phyloP scores from a whole-genome alignment of 2,329 filamentous ascomycete genomes.

The Colletotrichum ledebouriae region DNA sequence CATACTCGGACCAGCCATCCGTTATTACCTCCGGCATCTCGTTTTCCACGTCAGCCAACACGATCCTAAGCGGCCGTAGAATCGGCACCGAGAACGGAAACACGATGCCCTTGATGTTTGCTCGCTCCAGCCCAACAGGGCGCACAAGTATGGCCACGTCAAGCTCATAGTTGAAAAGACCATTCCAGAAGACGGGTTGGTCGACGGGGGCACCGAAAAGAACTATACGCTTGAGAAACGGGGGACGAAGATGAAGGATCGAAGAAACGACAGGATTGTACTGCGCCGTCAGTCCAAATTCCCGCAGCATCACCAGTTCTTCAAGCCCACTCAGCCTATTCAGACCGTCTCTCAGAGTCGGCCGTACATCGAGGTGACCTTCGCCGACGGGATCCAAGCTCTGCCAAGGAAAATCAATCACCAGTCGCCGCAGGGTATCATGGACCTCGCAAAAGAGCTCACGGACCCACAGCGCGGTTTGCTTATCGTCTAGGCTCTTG shows the following conservation, averaged over 20 bases:
- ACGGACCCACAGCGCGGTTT: slow-evolving; percentile 55
- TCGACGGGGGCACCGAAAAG: slow-evolving; percentile 57
- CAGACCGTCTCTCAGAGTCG: slow-evolving; percentile 61
- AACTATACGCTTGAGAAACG: too few relatives aligned
- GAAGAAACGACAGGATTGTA: slow-evolving; percentile 35
- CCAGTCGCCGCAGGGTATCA: slow-evolving; percentile 57
- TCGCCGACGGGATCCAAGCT: slow-evolving; percentile 56
- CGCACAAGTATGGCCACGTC: slow-evolving; percentile 59
- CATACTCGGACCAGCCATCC: slow-evolving; percentile 51
- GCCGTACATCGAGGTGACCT: slow-evolving; percentile 56
- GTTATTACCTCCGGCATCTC: slow-evolving; percentile 46
- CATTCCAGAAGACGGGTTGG: slow-evolving; percentile 55
- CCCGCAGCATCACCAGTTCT: slow-evolving; percentile 62
- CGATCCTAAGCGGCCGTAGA: slow-evolving; percentile 46
- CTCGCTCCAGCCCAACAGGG: slow-evolving; percentile 49
- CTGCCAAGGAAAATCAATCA: slow-evolving; percentile 63
- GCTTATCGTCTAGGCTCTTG: slow-evolving; percentile 54
- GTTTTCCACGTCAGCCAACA: slow-evolving; percentile 33
- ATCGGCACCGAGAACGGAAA: slow-evolving; percentile 31
- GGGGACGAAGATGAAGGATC: too few relatives aligned
- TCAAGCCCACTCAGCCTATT: slow-evolving; percentile 57
- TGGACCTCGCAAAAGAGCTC: slow-evolving; percentile 58
- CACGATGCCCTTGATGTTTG: slow-evolving; percentile 52
- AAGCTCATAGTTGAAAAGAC: slow-evolving; percentile 54
- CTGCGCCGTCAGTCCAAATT: slow-evolving; percentile 60